Base-by-base conservation (phyloP, 352 stramenopile genomes). In the Pythium chondricola region DNA sequence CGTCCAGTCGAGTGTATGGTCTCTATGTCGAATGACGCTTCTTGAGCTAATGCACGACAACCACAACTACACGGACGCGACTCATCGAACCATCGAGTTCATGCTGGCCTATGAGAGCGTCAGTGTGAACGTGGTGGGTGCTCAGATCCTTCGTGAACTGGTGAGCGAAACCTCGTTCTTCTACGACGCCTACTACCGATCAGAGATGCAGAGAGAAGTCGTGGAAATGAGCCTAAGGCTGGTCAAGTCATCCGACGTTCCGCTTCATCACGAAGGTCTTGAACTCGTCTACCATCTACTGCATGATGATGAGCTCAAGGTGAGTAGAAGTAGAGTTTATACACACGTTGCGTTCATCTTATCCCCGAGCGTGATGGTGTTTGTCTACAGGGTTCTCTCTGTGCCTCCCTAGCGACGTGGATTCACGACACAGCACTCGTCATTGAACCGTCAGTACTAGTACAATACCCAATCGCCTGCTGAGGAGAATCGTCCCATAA, bases 31-130 rank as follows among this genome's bases (percentile, higher is more conserved):
- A 4, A 58, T 69, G 11, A 54, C 69, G 8, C 49, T 89, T 17
- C 40, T 89, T 16, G 73, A 86, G 42, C 78, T 85, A 58, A 64
- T 83, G 20, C 57, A 69, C 6, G 78, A 71, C 6, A 87, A 86
- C 29, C 29, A 54, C 1, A 50, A 50, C 13, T 60, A 54, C 37
- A 36, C 73, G 1, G 54, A 65, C 2, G 33, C 30, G 31, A 65
- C 61, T 2, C 61, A 76, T 16, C 25, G 44, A 2, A 63, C 48
- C 4, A 51, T 87, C 41, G 16, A 58, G 4, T 74, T 76, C 31
- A 77, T 89, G 62, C 37, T 89, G 16, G 40, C 40, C 7, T 46
- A 77, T 43, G 40, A 51, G 3, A 29, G 62, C 14, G 43, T 57
- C 16, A 42, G 32, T 17, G 50, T 89, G 9, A 62, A 65, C 8